Base-by-base conservation (phyloP, 169 alveolate species). In the Theileria parva region DNA sequence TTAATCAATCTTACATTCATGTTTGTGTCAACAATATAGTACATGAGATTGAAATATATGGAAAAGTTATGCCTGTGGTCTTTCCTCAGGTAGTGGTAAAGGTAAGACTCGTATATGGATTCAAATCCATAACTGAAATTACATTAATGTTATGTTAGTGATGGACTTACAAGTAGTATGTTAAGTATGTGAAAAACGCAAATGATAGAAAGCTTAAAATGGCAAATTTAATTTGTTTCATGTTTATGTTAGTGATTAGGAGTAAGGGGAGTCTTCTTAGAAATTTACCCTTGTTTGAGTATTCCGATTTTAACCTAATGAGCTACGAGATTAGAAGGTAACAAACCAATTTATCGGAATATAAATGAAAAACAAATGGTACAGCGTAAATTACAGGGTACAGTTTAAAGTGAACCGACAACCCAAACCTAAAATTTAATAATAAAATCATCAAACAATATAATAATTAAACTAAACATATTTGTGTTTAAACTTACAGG, bases 21-120 rank as follows among this genome's bases (percentile, higher is more conserved):
- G 68, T 81, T 81, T 59, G 92, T 70, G 72, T 74, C 86, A 71
- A 85, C 85, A 53, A 78, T 48, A 88, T 92, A 89, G 92, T 97
- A 97, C 80, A 97, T 95, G 72, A 92, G 78, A 85, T 97, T 97
- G 92, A 96, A 98, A 93, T 94, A 97, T 51, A 96, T 92, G 2
- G 99, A 97, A 86, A 96, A 97, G 90, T 98, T 98, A 87, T 98
- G 99, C 23, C 99, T 88, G 91, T 96, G 97, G 83, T 98, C 99
- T 78, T 94, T 93, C 79, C 99, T 93, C 60, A 93, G 87, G 70
- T 96, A 89, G 81, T 98, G 99, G 86, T 97, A 97, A 19, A 97
- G 87, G 83, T 95, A 97, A 32, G 98, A 89, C 93, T 97, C 98
- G 81, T 94, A 95, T 19, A 96, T 74, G 89, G 95, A 96, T 53